phyloP scores from a whole-genome alignment of 805 yeast species.

The Tetrapisispora pingtungensis region DNA sequence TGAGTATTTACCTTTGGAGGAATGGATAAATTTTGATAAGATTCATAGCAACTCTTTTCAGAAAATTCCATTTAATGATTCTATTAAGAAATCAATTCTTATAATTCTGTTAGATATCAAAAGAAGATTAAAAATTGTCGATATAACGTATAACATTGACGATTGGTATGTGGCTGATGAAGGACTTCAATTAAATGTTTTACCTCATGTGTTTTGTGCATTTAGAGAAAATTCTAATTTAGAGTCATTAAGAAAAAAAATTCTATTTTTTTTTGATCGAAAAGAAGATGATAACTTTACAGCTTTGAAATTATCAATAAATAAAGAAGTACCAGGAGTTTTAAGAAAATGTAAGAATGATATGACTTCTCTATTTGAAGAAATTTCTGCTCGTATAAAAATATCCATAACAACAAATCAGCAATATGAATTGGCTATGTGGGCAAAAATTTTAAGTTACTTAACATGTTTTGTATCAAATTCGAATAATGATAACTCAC shows the following conservation, averaged over 20 bases:
- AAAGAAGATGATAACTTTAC: background rate
- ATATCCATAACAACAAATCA: slow-evolving; percentile 13
- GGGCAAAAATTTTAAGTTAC: slow-evolving; percentile 15
- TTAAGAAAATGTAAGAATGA: slow-evolving; percentile 3
- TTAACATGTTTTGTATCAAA: slow-evolving; percentile 17
- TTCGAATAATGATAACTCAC: background rate
- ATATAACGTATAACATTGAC: slow-evolving; percentile 3
- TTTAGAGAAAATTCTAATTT: slow-evolving; percentile 10
- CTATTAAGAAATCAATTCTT: slow-evolving; percentile 13
- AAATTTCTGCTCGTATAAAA: slow-evolving; percentile 10
- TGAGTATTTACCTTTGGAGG: slow-evolving; percentile 13
- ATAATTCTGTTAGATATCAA: slow-evolving; percentile 16
- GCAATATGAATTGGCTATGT: slow-evolving; percentile 8
- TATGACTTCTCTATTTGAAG: slow-evolving; percentile 7
- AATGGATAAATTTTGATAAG: slow-evolving; percentile 10
- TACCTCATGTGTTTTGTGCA: no score
- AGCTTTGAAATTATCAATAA: slow-evolving; percentile 6
- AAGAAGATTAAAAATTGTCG: slow-evolving; percentile 3
- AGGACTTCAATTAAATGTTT: no score
- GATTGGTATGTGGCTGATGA: no score
- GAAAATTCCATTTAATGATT: slow-evolving; percentile 2
- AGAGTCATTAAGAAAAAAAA: slow-evolving; percentile 13
- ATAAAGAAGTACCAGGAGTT: slow-evolving; percentile 9
- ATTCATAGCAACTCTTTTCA: background rate
- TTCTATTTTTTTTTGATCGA: slow-evolving; percentile 6